phyloP scores from a whole-genome alignment of 768 basidiomycete genomes.

The Leccinum incarnatum region DNA sequence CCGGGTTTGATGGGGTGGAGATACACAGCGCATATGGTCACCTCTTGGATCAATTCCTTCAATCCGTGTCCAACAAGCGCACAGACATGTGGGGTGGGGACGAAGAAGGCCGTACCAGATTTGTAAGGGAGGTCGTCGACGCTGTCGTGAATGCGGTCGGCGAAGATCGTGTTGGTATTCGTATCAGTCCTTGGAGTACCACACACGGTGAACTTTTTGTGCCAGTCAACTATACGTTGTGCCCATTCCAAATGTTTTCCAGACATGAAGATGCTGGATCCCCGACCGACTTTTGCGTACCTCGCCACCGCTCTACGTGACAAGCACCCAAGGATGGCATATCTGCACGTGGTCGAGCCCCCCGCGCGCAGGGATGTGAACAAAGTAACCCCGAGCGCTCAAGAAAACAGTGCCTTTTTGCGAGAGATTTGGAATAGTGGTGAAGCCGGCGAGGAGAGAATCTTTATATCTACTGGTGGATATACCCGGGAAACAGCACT shows the following conservation, averaged over 20 bases:
- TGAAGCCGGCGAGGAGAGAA: not conserved
- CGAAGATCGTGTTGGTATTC: slow-evolving; percentile 48
- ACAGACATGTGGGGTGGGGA: slow-evolving; percentile 69
- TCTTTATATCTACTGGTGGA: not conserved
- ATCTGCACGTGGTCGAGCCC: slow-evolving; percentile 51
- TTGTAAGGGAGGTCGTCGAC: slow-evolving; percentile 52
- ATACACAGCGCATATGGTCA: slow-evolving; percentile 44
- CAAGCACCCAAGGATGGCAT: slow-evolving; percentile 39
- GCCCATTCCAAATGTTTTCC: not conserved
- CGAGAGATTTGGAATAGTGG: slow-evolving; percentile 40
- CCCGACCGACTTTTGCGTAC: slow-evolving; percentile 52
- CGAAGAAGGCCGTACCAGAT: slow-evolving; percentile 56
- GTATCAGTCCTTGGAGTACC: slow-evolving; percentile 55
- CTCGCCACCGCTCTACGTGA: slow-evolving; percentile 41
- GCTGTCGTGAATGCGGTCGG: slow-evolving; percentile 54
- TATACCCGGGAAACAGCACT: slow-evolving; percentile 28
- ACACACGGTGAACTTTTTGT: slow-evolving; percentile 35
- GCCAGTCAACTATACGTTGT: no score
- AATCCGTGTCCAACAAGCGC: slow-evolving; percentile 53
- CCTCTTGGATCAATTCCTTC: slow-evolving; percentile 60
- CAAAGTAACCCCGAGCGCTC: not conserved
- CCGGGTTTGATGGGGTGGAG: slow-evolving; percentile 49
- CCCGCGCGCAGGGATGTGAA: slow-evolving; percentile 19
- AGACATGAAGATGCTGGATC: slow-evolving; percentile 56
- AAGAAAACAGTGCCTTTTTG: slow-evolving; percentile 42